These are phyloP conservation scores for Metarhizium anisopliae DNA, from an alignment of 2,329 filamentous ascomycete genomes.

Conservation along the genomic window DNA sequence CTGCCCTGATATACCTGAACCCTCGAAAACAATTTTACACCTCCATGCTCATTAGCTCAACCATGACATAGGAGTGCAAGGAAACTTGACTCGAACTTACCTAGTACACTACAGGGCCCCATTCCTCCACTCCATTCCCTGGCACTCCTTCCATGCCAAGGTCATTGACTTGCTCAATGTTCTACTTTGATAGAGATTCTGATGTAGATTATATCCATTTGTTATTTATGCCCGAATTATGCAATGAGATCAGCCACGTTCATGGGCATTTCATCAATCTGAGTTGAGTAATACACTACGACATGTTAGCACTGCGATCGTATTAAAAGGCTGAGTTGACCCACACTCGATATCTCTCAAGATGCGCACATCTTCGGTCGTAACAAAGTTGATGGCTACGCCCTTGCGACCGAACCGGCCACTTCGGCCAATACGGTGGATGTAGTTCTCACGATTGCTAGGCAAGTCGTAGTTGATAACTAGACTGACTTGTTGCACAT, in stretches of 20 bases:
- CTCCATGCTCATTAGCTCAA: neutral
- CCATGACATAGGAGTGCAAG: neutral
- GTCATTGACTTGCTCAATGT: neutral
- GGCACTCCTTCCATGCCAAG: conserved; percentile 1
- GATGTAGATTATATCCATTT: neutral
- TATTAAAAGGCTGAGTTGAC: conserved; percentile 21
- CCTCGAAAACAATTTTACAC: conserved; percentile 1
- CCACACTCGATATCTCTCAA: conserved; percentile 89
- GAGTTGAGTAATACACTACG: conserved; percentile 84
- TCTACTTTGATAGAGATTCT: neutral
- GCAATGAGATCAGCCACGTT: conserved; percentile 63
- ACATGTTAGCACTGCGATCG: conserved; percentile 21
- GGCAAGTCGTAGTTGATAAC: conserved; percentile 99
- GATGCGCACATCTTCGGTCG: conserved; percentile 94
- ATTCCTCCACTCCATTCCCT: conserved; percentile 9
- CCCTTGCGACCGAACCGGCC: conserved; percentile 96
- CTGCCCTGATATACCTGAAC: neutral
- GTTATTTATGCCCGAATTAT: conserved; percentile 19
- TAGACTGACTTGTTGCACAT: conserved; percentile 94
- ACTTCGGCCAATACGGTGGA: conserved; percentile 93
- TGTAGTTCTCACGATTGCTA: conserved; percentile 98
- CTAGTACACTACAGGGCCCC: conserved; percentile 8
- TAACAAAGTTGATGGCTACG: conserved; percentile 99
- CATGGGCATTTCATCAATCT: conserved; percentile 99
- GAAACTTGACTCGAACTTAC: conserved; percentile 4